Evolutionary conservation across 495 filamentous ascomycete genomes (phyloP).

Genomic region (Jackrogersella multiformis): DNA sequence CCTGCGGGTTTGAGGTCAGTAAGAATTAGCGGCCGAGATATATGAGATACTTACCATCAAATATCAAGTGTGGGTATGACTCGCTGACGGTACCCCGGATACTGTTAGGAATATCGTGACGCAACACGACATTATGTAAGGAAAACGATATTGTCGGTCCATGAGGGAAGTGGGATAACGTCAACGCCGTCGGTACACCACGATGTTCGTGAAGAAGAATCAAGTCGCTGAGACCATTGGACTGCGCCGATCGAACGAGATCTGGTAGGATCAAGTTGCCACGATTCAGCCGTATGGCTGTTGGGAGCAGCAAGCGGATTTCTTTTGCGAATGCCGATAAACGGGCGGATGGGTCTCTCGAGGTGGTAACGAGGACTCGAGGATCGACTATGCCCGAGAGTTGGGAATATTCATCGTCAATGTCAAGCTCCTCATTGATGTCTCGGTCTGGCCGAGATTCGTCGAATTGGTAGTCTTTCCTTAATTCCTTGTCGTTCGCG

Average conservation of each 20-base stretch:
- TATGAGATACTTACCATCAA: slow-evolving; percentile 65
- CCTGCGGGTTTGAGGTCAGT: slow-evolving; percentile 45
- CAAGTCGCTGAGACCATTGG: slow-evolving; percentile 82
- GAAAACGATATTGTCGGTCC: slow-evolving; percentile 92
- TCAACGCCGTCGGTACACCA: slow-evolving; percentile 85
- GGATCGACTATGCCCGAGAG: slow-evolving; percentile 87
- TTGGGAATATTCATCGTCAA: slow-evolving; percentile 96
- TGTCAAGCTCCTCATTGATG: slow-evolving; percentile 70
- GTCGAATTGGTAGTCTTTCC: slow-evolving; percentile 93
- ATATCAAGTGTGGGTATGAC: slow-evolving; percentile 92
- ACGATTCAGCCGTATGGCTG: slow-evolving; percentile 87
- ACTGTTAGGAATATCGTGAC: slow-evolving; percentile 90
- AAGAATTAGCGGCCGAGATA: background rate
- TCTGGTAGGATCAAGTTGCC: slow-evolving; percentile 89
- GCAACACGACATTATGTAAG: slow-evolving; percentile 92
- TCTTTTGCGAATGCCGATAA: slow-evolving; percentile 94
- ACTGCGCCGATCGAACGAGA: slow-evolving; percentile 80
- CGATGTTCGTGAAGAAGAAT: slow-evolving; percentile 93
- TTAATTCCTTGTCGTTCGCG: slow-evolving; percentile 85
- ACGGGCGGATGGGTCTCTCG: slow-evolving; percentile 83
- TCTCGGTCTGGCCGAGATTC: slow-evolving; percentile 73
- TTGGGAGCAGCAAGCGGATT: slow-evolving; percentile 89
- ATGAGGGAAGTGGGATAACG: slow-evolving; percentile 85
- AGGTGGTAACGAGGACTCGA: slow-evolving; percentile 83
- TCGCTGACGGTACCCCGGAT: slow-evolving; percentile 91